Evolutionary conservation across 352 stramenopile species (phyloP), one percentile per base, ranked within the genome.

Genomic region (Peronospora destructor): DNA sequence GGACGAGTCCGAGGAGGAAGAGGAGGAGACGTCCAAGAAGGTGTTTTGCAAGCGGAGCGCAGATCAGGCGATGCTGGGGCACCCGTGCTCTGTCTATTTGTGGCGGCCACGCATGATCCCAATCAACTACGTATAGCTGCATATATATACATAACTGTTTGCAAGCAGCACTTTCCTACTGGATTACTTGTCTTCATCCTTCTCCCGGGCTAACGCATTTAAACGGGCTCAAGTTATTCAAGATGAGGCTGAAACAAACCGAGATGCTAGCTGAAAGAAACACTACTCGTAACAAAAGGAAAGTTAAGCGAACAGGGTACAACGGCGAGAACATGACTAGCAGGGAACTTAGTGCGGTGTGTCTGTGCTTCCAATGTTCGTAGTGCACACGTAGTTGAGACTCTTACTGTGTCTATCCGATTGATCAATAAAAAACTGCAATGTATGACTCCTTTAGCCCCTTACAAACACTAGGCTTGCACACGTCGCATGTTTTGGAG

Each of bases 81-180:
- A 66, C 32, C 59, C 69, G 26, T 76, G 73, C 41, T 66, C 69
- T 21, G 48, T 64, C 30, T 74, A 71, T 61, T 59, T 77, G 38
- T 63, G 71, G 38, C 59, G 71, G 45, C 74, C 74, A 23, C 68
- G 74, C 33, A 85, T 85, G 68, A 85, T 85, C 56, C 74, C 74
- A 30, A 56, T 68, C 55, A 82, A 85, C 59, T 85, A 85, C 56
- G 64, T 68, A 35, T 77, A 66, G 42, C 26, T 43, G 5, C 1
- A 1, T 30, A 4, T 28, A 35, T 13, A 21, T 21, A 21, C 3
- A 21, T 21, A 21, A 21, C 3, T 23, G 29, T 16, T 45, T 42
- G 13, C 11, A 30, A 45, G 40, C 40, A 28, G 50, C 7, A 37
- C 30, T 37, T 23, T 4, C 23, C 26, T 52, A 35, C 28, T 51